Base-by-base conservation (phyloP, 2,329 filamentous ascomycete species). In the Furcasterigmium sp. region DNA sequence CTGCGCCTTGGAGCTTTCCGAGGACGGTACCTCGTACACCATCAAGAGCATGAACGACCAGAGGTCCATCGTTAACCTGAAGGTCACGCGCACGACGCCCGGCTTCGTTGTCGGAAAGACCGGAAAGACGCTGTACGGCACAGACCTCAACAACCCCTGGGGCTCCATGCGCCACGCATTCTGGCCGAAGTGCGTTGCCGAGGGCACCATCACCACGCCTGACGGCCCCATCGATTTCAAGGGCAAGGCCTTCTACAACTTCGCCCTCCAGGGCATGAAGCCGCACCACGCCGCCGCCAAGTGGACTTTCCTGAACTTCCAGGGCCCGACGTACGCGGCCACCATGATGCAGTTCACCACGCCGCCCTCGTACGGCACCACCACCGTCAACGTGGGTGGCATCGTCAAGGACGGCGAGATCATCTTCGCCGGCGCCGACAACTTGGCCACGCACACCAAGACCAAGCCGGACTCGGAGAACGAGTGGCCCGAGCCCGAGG, bases 181-280 rank as follows among this genome's bases (percentile, higher is more conserved):
- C 70, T 98, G 93, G 93, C 91, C 93, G 25, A 80, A 91, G 52
- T 93, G 87, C 65, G 75, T 72, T 37, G 80, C 85, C 11, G 85
- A 91, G 64, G 93, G 93, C 41, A 87, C 78, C 53, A 89, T 97
- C 62, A 81, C 87, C 50, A 95, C 90, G 47, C 78, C 86, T 56
- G 82, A 88, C 26, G 88, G 89, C 38, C 80, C 85, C 29, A 74
- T 95, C 49, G 84, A 95, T 62, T 82, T 95, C 63, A 84, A 80
- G 57, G 91, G 91, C 45, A 80, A 75, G 50, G 90, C 83, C 25
- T 72, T 94, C 56, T 91, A 90, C 67, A 75, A 85, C 52, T 85
- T 93, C 63, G 91, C 89, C 32, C 71, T 97, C 40, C 93, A 97
- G 70, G 93, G 91, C 62, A 97, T 97, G 91, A 98, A 98, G 77